Evolutionary conservation across 2,329 filamentous ascomycete species (phyloP), one percentile per base, ranked within the genome.

Genomic region (Verticillium alfalfae): DNA sequence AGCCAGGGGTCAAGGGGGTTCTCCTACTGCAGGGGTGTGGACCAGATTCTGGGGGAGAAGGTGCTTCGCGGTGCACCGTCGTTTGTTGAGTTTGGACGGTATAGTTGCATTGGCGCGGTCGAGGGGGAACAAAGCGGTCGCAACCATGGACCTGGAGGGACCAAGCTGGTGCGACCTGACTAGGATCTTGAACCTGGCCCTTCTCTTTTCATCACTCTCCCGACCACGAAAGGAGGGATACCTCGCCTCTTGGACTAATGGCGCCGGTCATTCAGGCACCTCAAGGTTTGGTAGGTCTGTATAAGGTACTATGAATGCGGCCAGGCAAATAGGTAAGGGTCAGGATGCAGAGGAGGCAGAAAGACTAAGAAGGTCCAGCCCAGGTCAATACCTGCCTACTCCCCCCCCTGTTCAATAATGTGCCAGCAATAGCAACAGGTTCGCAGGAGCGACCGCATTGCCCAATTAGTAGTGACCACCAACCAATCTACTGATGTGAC

Each of bases 51-150:
- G 45, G 45, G 45, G 45, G 6, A 52, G 18, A 13, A 18, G 13
- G 22, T 26, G 45, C 10, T 52, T 52, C 45, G n/a, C 45, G 45
- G 26, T 22, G 45, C 45, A 52, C 45, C 22, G 45, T n/a, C 45
- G n/a, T 52, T 13, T 8, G 45, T 10, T 52, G 45, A 22, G 45
- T 52, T 52, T 52, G 45, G 45, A 60, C 31, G 55, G 61, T 60
- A 60, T 34, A 56, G 61, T n/a, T 34, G 41, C 41, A 56, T 58
- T 34, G 59, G 56, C 37, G 61, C 61, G 10, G 61, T 61, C 26
- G 5, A 58, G 61, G 31, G 56, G 54, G 15, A 52, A 39, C n/a
- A 59, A 61, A 26, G n/a, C 56, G 7, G 61, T 58, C 39, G 61
- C 59, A 6, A 18, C 45, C 22, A 18, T 52, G 45, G 22, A 22